These are phyloP conservation scores for Magnolia sinica DNA, from an alignment of 164 flowering plant species.

Conservation along the genomic window DNA sequence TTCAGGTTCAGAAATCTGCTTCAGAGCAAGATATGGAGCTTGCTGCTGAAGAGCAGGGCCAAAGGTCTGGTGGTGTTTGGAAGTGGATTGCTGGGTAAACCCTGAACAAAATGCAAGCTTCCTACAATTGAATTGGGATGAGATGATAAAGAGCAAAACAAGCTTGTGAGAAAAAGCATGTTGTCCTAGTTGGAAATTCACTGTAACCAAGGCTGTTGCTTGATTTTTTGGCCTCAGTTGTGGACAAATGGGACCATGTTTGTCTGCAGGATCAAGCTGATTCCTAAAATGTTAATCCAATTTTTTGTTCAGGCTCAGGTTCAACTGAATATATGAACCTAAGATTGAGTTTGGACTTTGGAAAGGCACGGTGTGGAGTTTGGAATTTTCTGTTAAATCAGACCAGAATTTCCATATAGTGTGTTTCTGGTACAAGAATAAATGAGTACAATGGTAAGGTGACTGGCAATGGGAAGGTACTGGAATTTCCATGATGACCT, in stretches of 20 bases:
- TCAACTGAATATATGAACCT: too few species aligned
- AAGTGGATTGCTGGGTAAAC: constrained; percentile 64
- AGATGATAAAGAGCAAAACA: neutral
- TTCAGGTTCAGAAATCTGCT: constrained; percentile 55
- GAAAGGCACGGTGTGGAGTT: too few species aligned
- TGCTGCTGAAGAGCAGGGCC: constrained; percentile 30
- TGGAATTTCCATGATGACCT: too few species aligned
- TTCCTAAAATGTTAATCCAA: neutral
- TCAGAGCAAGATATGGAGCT: constrained; percentile 56
- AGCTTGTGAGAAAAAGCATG: neutral
- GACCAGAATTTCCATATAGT: too few species aligned
- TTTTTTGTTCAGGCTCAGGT: too few species aligned
- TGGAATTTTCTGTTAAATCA: too few species aligned
- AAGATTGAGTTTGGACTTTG: too few species aligned
- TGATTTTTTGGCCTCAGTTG: neutral
- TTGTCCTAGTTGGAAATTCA: neutral
- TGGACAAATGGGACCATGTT: neutral
- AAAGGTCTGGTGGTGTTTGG: constrained; percentile 83
- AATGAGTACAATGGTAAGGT: too few species aligned
- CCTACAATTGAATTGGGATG: neutral
- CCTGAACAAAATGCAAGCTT: neutral
- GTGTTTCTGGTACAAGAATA: too few species aligned
- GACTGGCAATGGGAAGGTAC: too few species aligned
- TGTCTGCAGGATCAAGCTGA: neutral
- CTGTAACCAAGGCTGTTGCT: neutral